Percentiles rank a stretch among this genome's conserved stretches.
phyloP scores from a whole-genome alignment of 2,329 filamentous ascomycete genomes.

The Ceratocystis harringtonii region DNA sequence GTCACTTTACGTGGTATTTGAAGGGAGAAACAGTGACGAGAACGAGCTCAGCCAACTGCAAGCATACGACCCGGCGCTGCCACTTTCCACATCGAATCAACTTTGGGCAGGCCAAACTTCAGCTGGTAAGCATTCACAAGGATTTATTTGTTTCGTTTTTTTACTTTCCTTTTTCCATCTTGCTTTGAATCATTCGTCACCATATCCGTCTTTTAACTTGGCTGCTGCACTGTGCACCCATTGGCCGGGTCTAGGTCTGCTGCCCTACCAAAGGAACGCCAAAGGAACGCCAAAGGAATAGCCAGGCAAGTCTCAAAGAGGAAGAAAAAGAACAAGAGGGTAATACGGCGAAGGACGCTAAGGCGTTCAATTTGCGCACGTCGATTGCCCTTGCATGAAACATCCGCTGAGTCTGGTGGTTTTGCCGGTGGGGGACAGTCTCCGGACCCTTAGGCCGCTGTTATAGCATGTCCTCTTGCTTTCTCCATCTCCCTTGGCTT shows the following conservation, averaged over 20 bases:
- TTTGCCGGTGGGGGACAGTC: background rate
- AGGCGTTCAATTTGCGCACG: background rate
- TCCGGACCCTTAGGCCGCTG: background rate
- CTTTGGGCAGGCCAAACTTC: no score
- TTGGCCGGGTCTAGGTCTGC: background rate
- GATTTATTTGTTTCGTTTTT: background rate
- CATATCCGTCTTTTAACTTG: background rate
- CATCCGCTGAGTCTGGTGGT: background rate
- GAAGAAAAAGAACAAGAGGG: background rate
- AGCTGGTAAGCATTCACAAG: background rate
- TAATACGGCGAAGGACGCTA: background rate
- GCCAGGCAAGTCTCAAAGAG: background rate
- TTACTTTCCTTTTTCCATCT: background rate
- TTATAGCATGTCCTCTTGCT: background rate
- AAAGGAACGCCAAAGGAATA: background rate
- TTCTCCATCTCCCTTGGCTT: background rate
- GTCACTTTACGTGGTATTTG: no score
- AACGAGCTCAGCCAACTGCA: no score
- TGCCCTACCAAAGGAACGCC: conserved; percentile 1
- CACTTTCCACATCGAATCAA: no score
- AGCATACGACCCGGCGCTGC: no score
- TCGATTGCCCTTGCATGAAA: background rate
- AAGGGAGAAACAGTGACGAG: no score
- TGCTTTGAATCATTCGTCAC: background rate
- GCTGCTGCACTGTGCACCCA: background rate